Conservation (phyloP, 345 rosid species). For the Syzygium aqueum region DNA sequence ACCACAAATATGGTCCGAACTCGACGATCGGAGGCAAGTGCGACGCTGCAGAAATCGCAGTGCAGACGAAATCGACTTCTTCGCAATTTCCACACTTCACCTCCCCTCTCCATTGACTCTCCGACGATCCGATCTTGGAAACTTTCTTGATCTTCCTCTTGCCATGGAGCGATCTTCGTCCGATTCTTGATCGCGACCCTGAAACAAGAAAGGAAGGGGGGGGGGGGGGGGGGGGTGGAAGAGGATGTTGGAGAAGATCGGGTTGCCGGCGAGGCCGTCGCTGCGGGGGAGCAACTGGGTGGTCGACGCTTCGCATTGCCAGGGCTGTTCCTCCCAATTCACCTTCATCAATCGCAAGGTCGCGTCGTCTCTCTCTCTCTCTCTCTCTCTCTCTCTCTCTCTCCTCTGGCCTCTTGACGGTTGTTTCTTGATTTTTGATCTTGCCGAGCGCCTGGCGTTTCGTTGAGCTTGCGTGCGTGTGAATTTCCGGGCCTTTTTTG, state of each 20-base stretch:
- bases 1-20: neutral
- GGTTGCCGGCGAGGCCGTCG: constrained; percentile 87
- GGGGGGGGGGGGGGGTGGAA: neutral
- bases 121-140: neutral
- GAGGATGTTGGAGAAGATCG: constrained; percentile 83
- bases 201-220: neutral
- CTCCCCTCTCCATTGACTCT: neutral
- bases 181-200: neutral
- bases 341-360: constrained; percentile 99
- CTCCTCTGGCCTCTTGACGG: neutral
- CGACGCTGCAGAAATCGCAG: neutral
- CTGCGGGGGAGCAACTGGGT: constrained; percentile 75
- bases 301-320: constrained; percentile 85
- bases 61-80: neutral
- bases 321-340: constrained; percentile 89
- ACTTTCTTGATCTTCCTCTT: neutral
- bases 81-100: neutral
- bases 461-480: neutral
- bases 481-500: neutral
- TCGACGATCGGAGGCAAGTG: neutral
- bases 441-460: neutral
- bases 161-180: neutral
- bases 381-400: neutral
- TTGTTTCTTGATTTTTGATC: neutral
- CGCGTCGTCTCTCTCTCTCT: neutral